Conservation (phyloP, 2,329 filamentous ascomycete genomes). For the Pseudogymnoascus sp. region DNA sequence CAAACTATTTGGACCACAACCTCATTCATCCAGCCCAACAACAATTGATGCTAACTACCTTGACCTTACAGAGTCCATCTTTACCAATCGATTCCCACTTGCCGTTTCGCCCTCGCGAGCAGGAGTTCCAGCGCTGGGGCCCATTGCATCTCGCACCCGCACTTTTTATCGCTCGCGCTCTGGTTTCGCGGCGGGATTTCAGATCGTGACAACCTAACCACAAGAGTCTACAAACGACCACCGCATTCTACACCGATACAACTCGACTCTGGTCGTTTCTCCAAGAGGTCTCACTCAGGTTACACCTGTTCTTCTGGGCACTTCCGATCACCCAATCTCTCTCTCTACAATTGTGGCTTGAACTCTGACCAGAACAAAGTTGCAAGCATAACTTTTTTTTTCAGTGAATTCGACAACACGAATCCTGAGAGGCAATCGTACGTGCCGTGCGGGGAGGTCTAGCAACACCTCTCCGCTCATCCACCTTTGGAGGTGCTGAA, state of each 20-base stretch:
- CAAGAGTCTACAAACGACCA: not conserved
- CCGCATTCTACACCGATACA: not conserved
- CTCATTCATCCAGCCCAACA: not conserved
- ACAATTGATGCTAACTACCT: not conserved
- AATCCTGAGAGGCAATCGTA: not conserved
- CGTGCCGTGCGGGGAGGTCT: constrained; percentile 30
- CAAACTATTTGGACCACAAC: not conserved
- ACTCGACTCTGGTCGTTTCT: not conserved
- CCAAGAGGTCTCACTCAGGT: not conserved
- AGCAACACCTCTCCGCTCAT: constrained; percentile 32
- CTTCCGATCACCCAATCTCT: not conserved
- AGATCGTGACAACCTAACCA: not conserved
- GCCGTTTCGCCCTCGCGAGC: not conserved
- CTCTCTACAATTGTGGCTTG: not conserved
- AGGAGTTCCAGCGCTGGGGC: not conserved
- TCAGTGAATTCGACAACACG: not conserved
- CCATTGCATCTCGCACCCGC: not conserved
- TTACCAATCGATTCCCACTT: not conserved
- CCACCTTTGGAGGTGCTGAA: constrained; percentile 24
- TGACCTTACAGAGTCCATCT: not conserved
- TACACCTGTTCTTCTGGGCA: not conserved
- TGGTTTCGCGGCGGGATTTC: not conserved
- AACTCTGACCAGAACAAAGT: not conserved
- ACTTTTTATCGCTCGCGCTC: not conserved
- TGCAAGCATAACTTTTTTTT: not conserved